These are phyloP conservation scores for Calonectria pteridis DNA, from an alignment of 2,329 filamentous ascomycete species.

Conservation along the genomic window DNA sequence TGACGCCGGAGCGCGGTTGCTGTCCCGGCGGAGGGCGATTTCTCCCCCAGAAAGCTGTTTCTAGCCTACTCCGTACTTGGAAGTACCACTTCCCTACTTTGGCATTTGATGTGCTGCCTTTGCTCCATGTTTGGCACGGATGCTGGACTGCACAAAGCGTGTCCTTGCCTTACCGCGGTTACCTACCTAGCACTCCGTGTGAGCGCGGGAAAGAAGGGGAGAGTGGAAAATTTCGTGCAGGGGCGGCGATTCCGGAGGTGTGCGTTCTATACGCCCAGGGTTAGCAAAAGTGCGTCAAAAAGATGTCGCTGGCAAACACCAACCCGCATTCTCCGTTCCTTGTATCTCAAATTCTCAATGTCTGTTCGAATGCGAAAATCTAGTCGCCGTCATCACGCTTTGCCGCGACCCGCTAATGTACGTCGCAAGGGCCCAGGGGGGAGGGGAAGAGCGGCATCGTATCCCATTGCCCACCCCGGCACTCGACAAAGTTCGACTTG, in stretches of 20 bases:
- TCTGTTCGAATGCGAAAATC: slow-evolving; percentile 17
- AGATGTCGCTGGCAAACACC: slow-evolving; percentile 3
- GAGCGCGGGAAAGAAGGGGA: background rate
- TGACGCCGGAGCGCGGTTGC: slow-evolving; percentile 1
- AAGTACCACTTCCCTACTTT: slow-evolving; percentile 10
- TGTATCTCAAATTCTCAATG: background rate
- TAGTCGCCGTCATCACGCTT: slow-evolving; percentile 14
- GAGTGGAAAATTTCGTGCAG: background rate
- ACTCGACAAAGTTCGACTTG: slow-evolving; percentile 24
- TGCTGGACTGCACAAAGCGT: background rate
- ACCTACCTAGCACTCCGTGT: background rate
- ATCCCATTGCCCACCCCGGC: slow-evolving; percentile 16
- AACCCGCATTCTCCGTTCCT: slow-evolving; percentile 11
- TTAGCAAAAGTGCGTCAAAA: background rate
- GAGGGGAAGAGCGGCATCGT: slow-evolving; percentile 23
- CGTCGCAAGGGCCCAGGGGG: slow-evolving; percentile 14
- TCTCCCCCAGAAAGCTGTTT: slow-evolving; percentile 9
- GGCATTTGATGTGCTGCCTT: background rate
- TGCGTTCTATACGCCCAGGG: background rate
- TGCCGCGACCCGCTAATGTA: slow-evolving; percentile 15
- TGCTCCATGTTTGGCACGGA: slow-evolving; percentile 4
- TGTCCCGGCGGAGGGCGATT: slow-evolving; percentile 9
- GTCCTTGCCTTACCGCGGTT: background rate
- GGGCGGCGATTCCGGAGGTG: slow-evolving; percentile 3
- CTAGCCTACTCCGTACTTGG: background rate